Evolutionary conservation across 2,329 filamentous ascomycete species (phyloP).

Genomic region (Chalaropsis thielavioides): DNA sequence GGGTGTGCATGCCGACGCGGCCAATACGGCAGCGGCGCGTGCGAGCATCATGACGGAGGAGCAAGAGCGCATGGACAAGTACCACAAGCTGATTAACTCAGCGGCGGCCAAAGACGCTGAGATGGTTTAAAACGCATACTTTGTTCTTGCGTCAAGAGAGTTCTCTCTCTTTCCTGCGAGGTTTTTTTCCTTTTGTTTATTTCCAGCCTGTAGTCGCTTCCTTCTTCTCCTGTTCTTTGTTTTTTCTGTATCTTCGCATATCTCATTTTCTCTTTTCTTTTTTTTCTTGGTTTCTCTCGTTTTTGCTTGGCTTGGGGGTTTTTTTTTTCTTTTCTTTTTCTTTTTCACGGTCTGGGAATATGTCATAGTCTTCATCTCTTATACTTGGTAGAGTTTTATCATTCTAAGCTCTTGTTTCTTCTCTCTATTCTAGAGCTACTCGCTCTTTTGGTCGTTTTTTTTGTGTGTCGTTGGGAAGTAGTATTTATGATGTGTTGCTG

Average conservation of each 20-base stretch:
- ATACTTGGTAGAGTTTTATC: neutral
- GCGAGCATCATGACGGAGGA: slow-evolving; percentile 21
- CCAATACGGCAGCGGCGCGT: slow-evolving; percentile 8
- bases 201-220: neutral
- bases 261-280: neutral
- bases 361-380: neutral
- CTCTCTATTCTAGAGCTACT: neutral
- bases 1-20: neutral
- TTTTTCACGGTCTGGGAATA: neutral
- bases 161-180: neutral
- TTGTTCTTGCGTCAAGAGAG: neutral
- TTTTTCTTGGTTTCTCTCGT: slow-evolving; percentile 2
- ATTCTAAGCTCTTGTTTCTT: neutral
- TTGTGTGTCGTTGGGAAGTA: neutral
- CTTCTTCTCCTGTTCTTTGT: neutral
- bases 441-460: neutral
- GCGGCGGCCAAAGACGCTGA: slow-evolving; percentile 26
- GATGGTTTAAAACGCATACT: slow-evolving; percentile 11
- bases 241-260: neutral
- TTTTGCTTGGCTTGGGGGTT: neutral
- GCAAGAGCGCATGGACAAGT: slow-evolving; percentile 26
- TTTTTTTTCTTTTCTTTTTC: slow-evolving; percentile 3
- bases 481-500: no score
- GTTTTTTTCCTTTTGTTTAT: neutral
- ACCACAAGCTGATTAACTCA: slow-evolving; percentile 28